Conservation (phyloP, 257 asterid genomes). For the Solanum pennellii region DNA sequence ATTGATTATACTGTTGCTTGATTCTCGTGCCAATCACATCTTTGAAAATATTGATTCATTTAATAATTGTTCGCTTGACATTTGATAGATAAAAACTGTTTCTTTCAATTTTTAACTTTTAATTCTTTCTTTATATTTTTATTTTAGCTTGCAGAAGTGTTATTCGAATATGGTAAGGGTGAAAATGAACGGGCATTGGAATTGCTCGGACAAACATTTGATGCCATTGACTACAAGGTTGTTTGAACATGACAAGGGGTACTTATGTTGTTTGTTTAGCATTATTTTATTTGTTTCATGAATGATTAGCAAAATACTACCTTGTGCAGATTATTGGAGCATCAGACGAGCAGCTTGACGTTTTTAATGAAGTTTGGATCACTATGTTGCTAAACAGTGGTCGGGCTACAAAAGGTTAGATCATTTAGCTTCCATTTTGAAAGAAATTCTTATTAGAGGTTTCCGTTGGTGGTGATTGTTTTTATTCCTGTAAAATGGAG, state of each 20-base stretch:
- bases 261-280: background rate
- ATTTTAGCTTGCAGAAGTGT: slow-evolving; percentile 81
- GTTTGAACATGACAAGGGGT: background rate
- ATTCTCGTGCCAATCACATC: background rate
- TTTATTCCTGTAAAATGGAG: background rate
- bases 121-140: background rate
- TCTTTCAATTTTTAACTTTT: background rate
- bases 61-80: background rate
- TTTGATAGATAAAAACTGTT: background rate
- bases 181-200: slow-evolving; percentile 46
- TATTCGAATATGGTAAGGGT: slow-evolving; percentile 58
- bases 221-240: slow-evolving; percentile 60
- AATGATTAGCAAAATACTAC: background rate
- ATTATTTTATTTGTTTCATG: background rate
- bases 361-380: slow-evolving; percentile 63
- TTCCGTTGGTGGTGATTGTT: background rate
- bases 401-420: slow-evolving; percentile 47
- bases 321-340: slow-evolving; percentile 75
- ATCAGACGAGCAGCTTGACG: slow-evolving; percentile 91
- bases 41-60: background rate
- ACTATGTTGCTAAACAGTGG: slow-evolving; percentile 47
- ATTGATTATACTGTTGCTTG: background rate
- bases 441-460: background rate
- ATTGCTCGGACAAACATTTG: slow-evolving; percentile 52
- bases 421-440: background rate